phyloP scores from a whole-genome alignment of 176 grass and related monocot genomes.

The Aegilops umbellulata region DNA sequence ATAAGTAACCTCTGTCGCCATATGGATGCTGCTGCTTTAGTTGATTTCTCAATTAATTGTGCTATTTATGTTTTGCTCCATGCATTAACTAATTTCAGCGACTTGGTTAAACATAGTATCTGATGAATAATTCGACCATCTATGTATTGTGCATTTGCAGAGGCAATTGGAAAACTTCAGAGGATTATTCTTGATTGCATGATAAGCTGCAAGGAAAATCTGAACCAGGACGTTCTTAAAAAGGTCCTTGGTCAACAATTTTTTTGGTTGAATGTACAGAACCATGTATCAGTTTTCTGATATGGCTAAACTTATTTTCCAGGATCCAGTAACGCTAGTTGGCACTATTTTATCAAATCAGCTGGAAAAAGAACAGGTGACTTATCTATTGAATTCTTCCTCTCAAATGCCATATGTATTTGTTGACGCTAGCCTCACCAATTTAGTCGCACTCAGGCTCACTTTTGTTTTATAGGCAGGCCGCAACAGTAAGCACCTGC shows the following conservation, averaged over 20 bases:
- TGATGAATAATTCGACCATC: background rate
- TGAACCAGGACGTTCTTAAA: constrained; percentile 47
- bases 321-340: constrained; percentile 68
- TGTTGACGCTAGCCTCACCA: background rate
- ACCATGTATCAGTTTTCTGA: constrained; percentile 9
- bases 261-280: background rate
- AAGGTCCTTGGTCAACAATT: constrained; percentile 31
- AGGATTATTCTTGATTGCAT: constrained; percentile 65
- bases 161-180: constrained; percentile 61
- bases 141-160: constrained; percentile 45
- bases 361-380: constrained; percentile 61
- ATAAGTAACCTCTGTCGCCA: background rate
- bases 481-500: background rate
- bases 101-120: background rate
- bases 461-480: background rate
- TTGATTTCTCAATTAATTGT: background rate
- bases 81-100: background rate
- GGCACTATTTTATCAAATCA: constrained; percentile 60
- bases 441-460: background rate
- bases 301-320: background rate
- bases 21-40: background rate
- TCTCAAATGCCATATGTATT: background rate
- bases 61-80: background rate
- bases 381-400: background rate
- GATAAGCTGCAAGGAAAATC: constrained; percentile 73